Base-by-base conservation (phyloP, 2,329 filamentous ascomycete genomes). In the Fusarium agapanthi region DNA sequence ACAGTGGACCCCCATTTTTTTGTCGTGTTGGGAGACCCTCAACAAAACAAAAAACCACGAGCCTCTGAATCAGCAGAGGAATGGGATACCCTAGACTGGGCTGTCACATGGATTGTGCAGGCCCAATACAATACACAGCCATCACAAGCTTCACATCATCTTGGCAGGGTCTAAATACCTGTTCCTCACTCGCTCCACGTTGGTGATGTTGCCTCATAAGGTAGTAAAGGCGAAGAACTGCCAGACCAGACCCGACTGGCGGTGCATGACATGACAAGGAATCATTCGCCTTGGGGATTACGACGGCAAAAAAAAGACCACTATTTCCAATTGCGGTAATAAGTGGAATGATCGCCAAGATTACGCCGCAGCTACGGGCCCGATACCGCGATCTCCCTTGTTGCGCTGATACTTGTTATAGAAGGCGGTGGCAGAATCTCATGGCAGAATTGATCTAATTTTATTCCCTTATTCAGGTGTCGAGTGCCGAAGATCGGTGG, bases 331-430 rank as follows among this genome's bases (percentile, higher is more conserved):
- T 40, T 62, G 18, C 7, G 37, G 65, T 38, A 67, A 67, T 67
- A 62, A 55, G 65, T 67, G 63, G 65, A 47, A 67, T 67, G 65
- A 67, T 67, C 55, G 47, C 47, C 63, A 43, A 37, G 30, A 10
- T 30, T 26, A 38, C 40, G 26, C 20, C 41, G 40, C 12, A 58
- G 26, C 15, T 10, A 45, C 41, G 16, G 16, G 54, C n/a, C 53
- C 43, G 34, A 58, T 45, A 28, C 55, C 43, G 56, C 56, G 44
- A 26, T 16, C 26, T 26, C 40, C 53, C 24, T 26, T 13, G 44
- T 5, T 20, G 32, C 6, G 14, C 7, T 24, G 41, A 41, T 11
- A 35, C 47, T 51, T 34, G 1, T 12, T 14, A 15, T 7, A 45
- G 50, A 35, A 66, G 53, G 63, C 63, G 61, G 63, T 58, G 44